Evolutionary conservation across 2,329 filamentous ascomycete species (phyloP), one percentile per base, ranked within the genome.

Genomic region (Decorospora gaudefroyi): DNA sequence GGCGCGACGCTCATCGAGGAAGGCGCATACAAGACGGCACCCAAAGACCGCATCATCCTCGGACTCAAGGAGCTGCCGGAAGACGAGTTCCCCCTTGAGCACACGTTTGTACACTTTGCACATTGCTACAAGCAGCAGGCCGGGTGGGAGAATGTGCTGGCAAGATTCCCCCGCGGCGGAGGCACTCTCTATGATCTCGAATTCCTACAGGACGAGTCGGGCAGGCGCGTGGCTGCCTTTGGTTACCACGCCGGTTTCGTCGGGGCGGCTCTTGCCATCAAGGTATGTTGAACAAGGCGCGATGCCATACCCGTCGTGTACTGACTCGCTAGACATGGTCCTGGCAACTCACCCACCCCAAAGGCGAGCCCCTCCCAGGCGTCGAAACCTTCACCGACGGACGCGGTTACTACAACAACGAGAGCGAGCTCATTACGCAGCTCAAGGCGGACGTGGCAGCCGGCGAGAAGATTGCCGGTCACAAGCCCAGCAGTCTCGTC

Each of bases 141-240:
- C 44, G 71, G 69, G 27, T 96, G 89, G 88, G 82, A 88, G 45
- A 79, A 81, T 28, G 87, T 90, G 4, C 82, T 96, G n/a, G 78
- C 83, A 44, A 81, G 91, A 42, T 96, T 90, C 70, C 80, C 87
- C 18, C 80, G 83, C 16, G 90, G 88, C 45, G 83, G 84, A 41
- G 88, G 89, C 57, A 85, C 82, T 0, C 81, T 96, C 10, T 82
- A 90, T 46, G 91, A 96, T 63, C 80, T 96, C 25, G 91, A 96
- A 68, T 96, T 96, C 69, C 77, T 96, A 25, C 81, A 82, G 26
- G 86, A 95, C 57, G 81, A 85, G 53, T 78, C 75, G 19, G 87
- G 87, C 25, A 78, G 87, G 32, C 76, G 88, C 49, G 84, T 91
- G 1, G 85, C 85, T 6, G 84, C 84, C 1, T 89, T 90, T 60